Conservation (phyloP, 306 rosid genomes). For the Lathyrus tuberosus region DNA sequence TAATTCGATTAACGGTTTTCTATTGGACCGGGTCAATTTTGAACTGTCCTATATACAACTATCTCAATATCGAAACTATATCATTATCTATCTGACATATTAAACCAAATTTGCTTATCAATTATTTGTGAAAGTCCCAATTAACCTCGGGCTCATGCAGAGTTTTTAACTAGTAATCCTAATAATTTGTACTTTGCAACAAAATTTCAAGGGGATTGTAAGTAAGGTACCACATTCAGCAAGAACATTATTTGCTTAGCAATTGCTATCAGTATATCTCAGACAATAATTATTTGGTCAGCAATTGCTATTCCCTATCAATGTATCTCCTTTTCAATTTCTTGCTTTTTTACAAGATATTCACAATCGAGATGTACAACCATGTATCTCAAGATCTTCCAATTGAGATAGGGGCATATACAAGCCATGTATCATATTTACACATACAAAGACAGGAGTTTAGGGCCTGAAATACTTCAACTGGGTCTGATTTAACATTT, state of each 20-base stretch:
- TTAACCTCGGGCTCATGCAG: too few relatives aligned
- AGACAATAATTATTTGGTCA: neutral
- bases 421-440: slow-evolving; percentile 40
- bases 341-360: slow-evolving; percentile 1
- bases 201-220: neutral
- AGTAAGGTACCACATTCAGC: neutral
- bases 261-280: neutral
- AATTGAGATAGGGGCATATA: slow-evolving; percentile 1
- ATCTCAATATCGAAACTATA: too few relatives aligned
- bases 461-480: slow-evolving; percentile 35
- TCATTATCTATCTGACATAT: too few relatives aligned
- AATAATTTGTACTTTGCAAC: neutral
- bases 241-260: slow-evolving; percentile 27
- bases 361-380: slow-evolving; percentile 32
- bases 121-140: too few relatives aligned
- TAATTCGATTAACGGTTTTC: too few relatives aligned
- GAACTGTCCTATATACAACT: too few relatives aligned
- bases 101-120: too few relatives aligned
- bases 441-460: slow-evolving; percentile 42
- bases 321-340: slow-evolving; percentile 21
- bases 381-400: slow-evolving; percentile 35
- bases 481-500: slow-evolving; percentile 48
- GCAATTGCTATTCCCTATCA: neutral
- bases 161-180: too few relatives aligned
- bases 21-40: too few relatives aligned